Evolutionary conservation across 768 basidiomycete genomes (phyloP), one percentile per base, ranked within the genome.

Genomic region (Lactifluus rugatus): DNA sequence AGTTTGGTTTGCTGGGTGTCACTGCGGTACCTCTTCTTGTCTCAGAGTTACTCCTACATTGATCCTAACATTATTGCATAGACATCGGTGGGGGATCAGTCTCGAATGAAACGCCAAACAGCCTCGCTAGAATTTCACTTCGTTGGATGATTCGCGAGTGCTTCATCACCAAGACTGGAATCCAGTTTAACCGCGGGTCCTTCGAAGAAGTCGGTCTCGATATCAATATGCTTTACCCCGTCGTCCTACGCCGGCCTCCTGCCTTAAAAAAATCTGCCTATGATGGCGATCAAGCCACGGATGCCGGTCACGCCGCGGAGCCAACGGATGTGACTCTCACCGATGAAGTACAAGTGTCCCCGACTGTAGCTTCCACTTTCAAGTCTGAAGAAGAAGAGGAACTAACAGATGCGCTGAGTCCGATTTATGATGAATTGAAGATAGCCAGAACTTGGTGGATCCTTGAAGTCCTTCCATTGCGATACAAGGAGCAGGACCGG

Each of bases 1-100:
- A 63, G 89, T 91, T 1, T 90, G 89, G 88, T 91, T 90, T 64
- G 69, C 86, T 3, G 88, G 88, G 0, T 81, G 78, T 63, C 87
- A 89, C 62, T 80, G 79, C 47, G 86, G 87, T 86, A 62, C 28
- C 76, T 70, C 25, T 31, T 31, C 16, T 16, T 23, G 21, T 5
- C 45, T 48, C 47, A 26, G 17, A 21, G 2, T 23, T 9, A 26
- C 39, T 32, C 16, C 25, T 42, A 4, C 28, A 9, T 48, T 54
- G 31, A 57, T 32, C 47, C 26, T 39, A 14, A 46, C 48, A 23
- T 47, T 39, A 5, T 44, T 31, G 14, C 44, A 51, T 26, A 87
- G 87, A 89, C 63, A 78, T 91, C 19, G 89, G 89, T 1, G 89
- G 89, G 19, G 87, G 86, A 3, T 81, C 81, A 2, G 82, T 83